A percentile compares a stretch with the other conserved stretches of the same genome.
phyloP scores from a whole-genome alignment of 2,329 filamentous ascomycete species.

The Dothideomycetes sp. region DNA sequence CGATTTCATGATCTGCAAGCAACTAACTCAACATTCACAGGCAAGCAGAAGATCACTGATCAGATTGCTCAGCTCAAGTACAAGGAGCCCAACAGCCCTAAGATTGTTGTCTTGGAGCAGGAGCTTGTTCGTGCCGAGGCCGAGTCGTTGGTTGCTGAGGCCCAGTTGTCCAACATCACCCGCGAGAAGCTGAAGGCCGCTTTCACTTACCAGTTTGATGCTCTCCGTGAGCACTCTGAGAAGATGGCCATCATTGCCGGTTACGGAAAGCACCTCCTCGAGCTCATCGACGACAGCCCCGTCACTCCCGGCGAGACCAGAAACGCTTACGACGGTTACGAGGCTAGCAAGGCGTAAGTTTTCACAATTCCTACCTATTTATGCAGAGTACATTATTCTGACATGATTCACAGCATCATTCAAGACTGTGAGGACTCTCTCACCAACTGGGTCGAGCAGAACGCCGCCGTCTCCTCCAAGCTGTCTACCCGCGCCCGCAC shows the following conservation, averaged over 20 bases:
- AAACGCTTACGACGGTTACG: conserved; percentile 92
- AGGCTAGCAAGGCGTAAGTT: conserved; percentile 76
- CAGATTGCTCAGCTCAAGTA: conserved; percentile 98
- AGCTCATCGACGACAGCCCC: conserved; percentile 91
- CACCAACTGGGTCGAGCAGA: conserved; percentile 91
- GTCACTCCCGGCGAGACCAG: conserved; percentile 96
- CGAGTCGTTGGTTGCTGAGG: conserved; percentile 96
- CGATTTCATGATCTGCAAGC: conserved; percentile 4
- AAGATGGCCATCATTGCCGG: conserved; percentile 97
- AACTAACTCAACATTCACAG: conserved; percentile 45
- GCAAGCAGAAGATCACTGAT: conserved; percentile 98
- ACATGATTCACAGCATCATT: conserved; percentile 58
- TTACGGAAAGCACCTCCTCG: conserved; percentile 95
- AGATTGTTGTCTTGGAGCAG: conserved; percentile 95
- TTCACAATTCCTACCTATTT: not conserved
- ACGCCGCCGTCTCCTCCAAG: conserved; percentile 78
- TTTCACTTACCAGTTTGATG: conserved; percentile 97
- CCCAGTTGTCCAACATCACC: conserved; percentile 97
- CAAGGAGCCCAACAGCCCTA: conserved; percentile 97
- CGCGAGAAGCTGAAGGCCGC: conserved; percentile 98
- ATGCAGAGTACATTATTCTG: conserved; percentile 16
- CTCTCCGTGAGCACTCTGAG: conserved; percentile 92
- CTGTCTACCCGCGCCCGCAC: conserved; percentile 81
- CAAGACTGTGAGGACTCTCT: conserved; percentile 97
- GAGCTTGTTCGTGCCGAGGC: conserved; percentile 97